phyloP scores from a whole-genome alignment of 305 asterid species.

The Nicotiana rustica region DNA sequence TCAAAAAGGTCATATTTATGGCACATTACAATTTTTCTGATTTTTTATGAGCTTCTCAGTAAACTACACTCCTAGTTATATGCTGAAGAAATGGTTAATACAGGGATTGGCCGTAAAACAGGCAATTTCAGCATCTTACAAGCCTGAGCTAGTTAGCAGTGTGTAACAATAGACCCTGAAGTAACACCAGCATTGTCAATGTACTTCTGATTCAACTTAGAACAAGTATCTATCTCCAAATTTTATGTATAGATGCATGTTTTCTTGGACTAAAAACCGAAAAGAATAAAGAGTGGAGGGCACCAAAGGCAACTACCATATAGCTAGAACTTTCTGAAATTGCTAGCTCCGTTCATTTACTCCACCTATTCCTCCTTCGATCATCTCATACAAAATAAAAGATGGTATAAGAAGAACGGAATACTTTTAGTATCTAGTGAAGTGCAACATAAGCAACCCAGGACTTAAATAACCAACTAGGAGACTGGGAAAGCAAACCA shows the following conservation, averaged over 20 bases:
- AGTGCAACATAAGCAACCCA: not conserved
- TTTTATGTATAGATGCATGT: not conserved
- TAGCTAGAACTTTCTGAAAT: conserved; percentile 11
- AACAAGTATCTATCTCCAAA: conserved; percentile 16
- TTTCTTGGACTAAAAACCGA: not conserved
- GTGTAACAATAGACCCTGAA: conserved; percentile 24
- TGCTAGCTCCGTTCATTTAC: not conserved
- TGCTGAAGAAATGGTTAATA: conserved; percentile 7
- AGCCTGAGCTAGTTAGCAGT: conserved; percentile 18
- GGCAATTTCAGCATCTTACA: conserved; percentile 22
- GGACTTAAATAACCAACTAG: not conserved
- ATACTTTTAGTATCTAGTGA: conserved; percentile 10
- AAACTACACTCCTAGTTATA: not conserved
- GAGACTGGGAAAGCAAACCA: not conserved
- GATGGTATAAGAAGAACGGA: conserved; percentile 11
- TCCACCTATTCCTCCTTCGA: conserved; percentile 11
- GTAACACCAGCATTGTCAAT: not conserved
- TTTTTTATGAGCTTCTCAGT: not conserved
- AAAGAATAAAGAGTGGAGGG: conserved; percentile 23
- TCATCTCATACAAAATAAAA: conserved; percentile 21
- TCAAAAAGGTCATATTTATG: not conserved
- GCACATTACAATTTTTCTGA: not conserved
- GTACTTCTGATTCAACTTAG: not conserved
- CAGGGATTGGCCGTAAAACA: not conserved
- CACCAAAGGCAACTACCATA: conserved; percentile 10